Base-by-base conservation (phyloP, 2,329 filamentous ascomycete genomes). In the Talaromyces funiculosus region DNA sequence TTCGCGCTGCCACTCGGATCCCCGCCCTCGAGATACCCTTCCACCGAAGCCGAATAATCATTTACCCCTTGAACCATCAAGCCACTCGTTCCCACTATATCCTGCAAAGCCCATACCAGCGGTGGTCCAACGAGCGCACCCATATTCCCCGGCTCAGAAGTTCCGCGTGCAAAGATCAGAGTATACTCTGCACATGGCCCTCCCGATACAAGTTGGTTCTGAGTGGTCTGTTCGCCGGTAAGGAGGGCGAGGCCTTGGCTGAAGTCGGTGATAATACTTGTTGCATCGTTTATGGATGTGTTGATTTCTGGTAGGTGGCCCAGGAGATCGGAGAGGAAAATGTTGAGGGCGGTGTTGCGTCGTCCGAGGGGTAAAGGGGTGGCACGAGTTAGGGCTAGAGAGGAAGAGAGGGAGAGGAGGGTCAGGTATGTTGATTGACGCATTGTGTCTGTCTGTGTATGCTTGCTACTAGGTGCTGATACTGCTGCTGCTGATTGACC, bases 51-150 rank as follows among this genome's bases (percentile, higher is more conserved):
- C 8, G 61, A 43, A 43, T 66, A 66, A 49, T 63, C 37, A 43
- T 66, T 66, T n/a, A 66, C 65, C 8, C 65, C 65, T 47, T 66
- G 65, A 24, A 65, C 60, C 31, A 62, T 63, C 24, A 66, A 26
- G 18, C 59, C 49, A 22, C 53, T 49, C 3, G 61, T 57, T 8
- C 58, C 58, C 9, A 61, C 45, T 3, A 61, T 26, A 22, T 64
- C 64, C 14, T 61, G 53, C 53, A 66, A 24, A 24, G 65, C 65
- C 43, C 62, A 61, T 14, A 66, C 63, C 26, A 66, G 38, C 8
- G 65, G 65, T n/a, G 65, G 65, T 22, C 65, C 65, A 12, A 63
- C 62, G 10, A 63, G 43, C 1, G 63, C 51, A 16, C 64, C 64
- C 35, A 65, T 62, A 54, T 66, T 66, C 5, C 65, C 65, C 1